Evolutionary conservation across 2,329 filamentous ascomycete species (phyloP), one percentile per base, ranked within the genome.

Genomic region (Aureobasidium vineae): DNA sequence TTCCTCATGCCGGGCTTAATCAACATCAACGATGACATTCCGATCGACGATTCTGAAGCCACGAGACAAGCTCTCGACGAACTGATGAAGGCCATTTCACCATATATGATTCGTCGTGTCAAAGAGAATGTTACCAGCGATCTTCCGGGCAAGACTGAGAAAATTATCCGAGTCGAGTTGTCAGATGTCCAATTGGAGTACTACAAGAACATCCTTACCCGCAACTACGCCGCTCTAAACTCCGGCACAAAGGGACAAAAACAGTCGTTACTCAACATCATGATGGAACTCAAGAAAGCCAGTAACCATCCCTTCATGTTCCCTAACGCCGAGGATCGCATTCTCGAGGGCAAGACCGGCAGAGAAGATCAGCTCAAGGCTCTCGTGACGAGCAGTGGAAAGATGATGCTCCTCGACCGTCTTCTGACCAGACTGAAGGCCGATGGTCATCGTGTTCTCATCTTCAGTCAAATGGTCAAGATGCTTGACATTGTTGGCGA

Each of bases 291-390:
- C 73, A 99, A 99, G 82, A 99, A 99, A 79, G 92, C 95, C 76
- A 98, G 94, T 80, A 99, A 99, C 74, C 95, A 99, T 75, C 94
- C 95, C 0, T 96, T 97, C 80, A 96, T 99, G 89, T 98, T 99
- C 72, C 90, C 91, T 2, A 93, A 92, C 69, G 94, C 92, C 2
- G 95, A 99, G 75, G 91, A 96, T 67, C 91, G 90, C 71, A 91
- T 98, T 15, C 79, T 98, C 60, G 75, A 71, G 41, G 92, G 91
- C 16, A 92, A 89, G 73, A 66, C 66, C 8, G 88, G 90, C 23
- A 90, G 93, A 36, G 94, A 98, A 74, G 95, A 98, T 75, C 87
- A 92, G 69, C 86, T 99, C 72, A 95, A 96, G 75, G 91, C 91
- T 23, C 85, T 99, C 68, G 96, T 99, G 74, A 94, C 93, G 4